Evolutionary conservation across 2,329 filamentous ascomycete genomes (phyloP).

Genomic region (Aspergillus ustus): DNA sequence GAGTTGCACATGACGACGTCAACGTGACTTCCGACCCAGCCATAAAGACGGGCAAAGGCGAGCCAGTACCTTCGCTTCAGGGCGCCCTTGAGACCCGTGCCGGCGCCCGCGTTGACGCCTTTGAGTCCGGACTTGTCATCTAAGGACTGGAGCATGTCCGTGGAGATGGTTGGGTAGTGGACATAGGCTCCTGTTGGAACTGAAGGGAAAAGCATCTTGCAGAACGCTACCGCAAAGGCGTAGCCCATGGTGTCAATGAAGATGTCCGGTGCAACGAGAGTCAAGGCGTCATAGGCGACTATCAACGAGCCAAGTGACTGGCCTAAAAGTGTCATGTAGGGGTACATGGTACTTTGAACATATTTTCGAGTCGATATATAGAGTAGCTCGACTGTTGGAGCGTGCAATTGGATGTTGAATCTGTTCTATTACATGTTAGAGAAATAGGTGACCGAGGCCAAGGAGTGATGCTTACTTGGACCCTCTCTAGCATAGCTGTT

Average conservation of each 20-base stretch:
- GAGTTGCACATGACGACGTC: constrained; percentile 99
- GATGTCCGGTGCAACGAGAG: constrained; percentile 87
- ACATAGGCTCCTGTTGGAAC: constrained; percentile 92
- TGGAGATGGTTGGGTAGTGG: constrained; percentile 97
- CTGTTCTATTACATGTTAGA: constrained; percentile 61
- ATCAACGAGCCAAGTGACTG: constrained; percentile 88
- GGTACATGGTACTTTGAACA: constrained; percentile 86
- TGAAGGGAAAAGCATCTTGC: constrained; percentile 76
- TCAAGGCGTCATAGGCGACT: constrained; percentile 89
- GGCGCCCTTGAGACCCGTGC: constrained; percentile 70
- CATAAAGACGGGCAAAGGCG: constrained; percentile 80
- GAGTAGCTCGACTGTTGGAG: constrained; percentile 82
- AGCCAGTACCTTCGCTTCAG: constrained; percentile 86
- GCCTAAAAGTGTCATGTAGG: constrained; percentile 89
- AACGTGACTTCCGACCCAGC: constrained; percentile 77
- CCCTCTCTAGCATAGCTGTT: constrained; percentile 73
- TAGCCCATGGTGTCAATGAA: constrained; percentile 99
- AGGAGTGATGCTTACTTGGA: constrained; percentile 61
- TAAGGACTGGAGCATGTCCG: constrained; percentile 90
- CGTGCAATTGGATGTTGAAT: constrained; percentile 89
- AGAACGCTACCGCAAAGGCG: constrained; percentile 83
- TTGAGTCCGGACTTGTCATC: constrained; percentile 66
- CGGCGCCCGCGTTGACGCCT: constrained; percentile 83
- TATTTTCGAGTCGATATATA: constrained; percentile 88
- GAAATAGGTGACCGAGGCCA: neutral